Percentiles rank a stretch among this genome's conserved stretches.
Conservation (phyloP, 2,329 filamentous ascomycete species). For the Aspergillus quadrilineatus region DNA sequence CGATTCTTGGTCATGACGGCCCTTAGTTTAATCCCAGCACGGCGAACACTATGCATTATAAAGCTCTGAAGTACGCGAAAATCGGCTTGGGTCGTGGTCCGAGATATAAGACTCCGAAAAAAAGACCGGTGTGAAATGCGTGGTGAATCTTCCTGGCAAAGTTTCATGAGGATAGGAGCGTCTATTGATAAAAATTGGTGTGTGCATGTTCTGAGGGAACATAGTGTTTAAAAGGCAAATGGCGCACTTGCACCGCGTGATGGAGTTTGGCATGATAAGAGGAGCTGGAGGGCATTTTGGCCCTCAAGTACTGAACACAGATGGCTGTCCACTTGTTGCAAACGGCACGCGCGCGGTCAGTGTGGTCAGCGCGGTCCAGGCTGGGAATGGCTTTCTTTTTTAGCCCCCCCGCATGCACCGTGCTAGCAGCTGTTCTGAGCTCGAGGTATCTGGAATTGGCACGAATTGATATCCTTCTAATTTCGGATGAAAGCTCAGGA, state of each 20-base stretch:
- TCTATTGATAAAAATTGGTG: constrained; percentile 14
- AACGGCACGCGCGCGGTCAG: constrained; percentile 27
- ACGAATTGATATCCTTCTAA: neutral
- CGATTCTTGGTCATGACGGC: constrained; percentile 29
- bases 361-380: constrained; percentile 25
- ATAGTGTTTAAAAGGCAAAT: constrained; percentile 26
- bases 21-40: constrained; percentile 32
- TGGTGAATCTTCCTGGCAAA: constrained; percentile 14
- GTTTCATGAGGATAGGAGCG: constrained; percentile 19
- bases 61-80: constrained; percentile 17
- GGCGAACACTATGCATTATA: constrained; percentile 31
- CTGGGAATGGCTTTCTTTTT: constrained; percentile 4
- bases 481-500: neutral
- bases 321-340: constrained; percentile 21
- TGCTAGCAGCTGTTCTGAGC: neutral
- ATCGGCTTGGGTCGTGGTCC: constrained; percentile 19
- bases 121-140: constrained; percentile 9
- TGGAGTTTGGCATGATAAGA: constrained; percentile 14
- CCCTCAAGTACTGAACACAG: constrained; percentile 26
- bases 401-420: neutral
- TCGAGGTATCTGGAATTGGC: neutral
- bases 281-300: constrained; percentile 28
- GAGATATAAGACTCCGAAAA: constrained; percentile 2
- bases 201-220: constrained; percentile 19
- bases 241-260: constrained; percentile 28